Percentiles rank a stretch among this genome's conserved stretches.
Evolutionary conservation across 805 yeast species (phyloP).

Genomic region (Zygosaccharomyces siamensis): DNA sequence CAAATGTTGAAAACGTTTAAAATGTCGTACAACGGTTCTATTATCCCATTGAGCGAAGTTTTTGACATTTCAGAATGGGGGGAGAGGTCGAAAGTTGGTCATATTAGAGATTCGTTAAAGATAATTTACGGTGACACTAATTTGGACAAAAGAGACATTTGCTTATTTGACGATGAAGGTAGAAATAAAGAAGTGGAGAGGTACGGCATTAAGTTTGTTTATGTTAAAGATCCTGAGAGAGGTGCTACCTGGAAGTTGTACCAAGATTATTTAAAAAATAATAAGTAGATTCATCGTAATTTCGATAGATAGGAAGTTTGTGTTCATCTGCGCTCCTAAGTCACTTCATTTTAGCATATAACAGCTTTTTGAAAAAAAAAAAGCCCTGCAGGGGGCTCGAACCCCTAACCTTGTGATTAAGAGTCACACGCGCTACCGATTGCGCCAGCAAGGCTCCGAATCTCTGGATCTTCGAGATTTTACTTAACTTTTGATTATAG

Average conservation of each 20-base stretch:
- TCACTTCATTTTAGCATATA: too few species aligned
- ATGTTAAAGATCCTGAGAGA: conserved; percentile 50
- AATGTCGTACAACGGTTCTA: conserved; percentile 40
- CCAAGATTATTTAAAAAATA: conserved; percentile 36
- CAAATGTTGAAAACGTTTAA: conserved; percentile 51
- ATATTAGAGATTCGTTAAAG: conserved; percentile 52
- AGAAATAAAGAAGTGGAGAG: conserved; percentile 71
- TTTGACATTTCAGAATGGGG: conserved; percentile 70
- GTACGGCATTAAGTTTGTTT: conserved; percentile 66
- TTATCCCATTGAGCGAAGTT: conserved; percentile 27
- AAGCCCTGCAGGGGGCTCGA: conserved; percentile 9
- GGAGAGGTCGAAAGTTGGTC: conserved; percentile 52
- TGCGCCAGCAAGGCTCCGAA: conserved; percentile 6
- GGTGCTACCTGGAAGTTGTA: conserved; percentile 58
- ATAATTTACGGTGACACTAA: conserved; percentile 46
- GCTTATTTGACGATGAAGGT: conserved; percentile 72
- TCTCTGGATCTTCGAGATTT: too few species aligned
- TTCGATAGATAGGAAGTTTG: not conserved
- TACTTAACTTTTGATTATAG: too few species aligned
- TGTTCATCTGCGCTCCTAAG: too few species aligned
- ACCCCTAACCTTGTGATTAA: conserved; percentile 9
- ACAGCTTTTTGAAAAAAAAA: not conserved
- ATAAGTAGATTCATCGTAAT: conserved; percentile 2
- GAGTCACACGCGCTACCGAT: conserved; percentile 9
- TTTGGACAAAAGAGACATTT: conserved; percentile 40